Base-by-base conservation (phyloP, 2,329 filamentous ascomycete genomes). In the Fusarium stilboides region DNA sequence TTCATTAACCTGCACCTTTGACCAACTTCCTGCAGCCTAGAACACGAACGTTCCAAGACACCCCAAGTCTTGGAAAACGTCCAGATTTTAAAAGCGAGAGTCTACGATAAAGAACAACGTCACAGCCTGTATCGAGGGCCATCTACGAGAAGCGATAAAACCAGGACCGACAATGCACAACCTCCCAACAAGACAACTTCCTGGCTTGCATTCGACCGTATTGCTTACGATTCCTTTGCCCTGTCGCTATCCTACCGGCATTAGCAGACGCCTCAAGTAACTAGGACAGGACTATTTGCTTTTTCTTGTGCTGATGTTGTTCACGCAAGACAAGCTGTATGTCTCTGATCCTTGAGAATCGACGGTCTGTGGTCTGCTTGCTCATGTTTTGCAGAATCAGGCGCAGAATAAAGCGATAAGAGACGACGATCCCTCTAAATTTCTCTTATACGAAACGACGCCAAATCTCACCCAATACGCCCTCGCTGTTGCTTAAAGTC, bases 381-480 rank as follows among this genome's bases (percentile, higher is more conserved):
- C 34, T n/a, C 9, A 13, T 22, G 22, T 39, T 13, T 17, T 26
- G 26, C n/a, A 24, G 34, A 31, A 15, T 39, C 36, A 57, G 43
- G 50, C 58, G 57, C 50, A 37, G 39, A 47, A 24, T 31, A 24
- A 39, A 57, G 44, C 37, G 59, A 58, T 37, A 50, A 45, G 43
- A 45, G 26, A 44, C 8, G 33, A 22, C 26, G 31, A 63, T 40
- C n/a, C 43, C 26, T n/a, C 22, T 31, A 24, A 15, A 15, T 45
- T 40, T 14, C 26, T 56, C 15, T 36, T 37, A 50, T 57, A 33
- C 44, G 44, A 34, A 43, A 50, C 26, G 57, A 49, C 19, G 26
- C 19, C 22, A 52, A 36, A 31, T 44, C 36, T 42, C 13, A 37
- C 22, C 36, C 33, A 63, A 39, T 26, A 37, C 26, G 31, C 19